Evolutionary conservation across 208 protist species (phyloP).

Genomic region (Trypanosoma brucei): DNA sequence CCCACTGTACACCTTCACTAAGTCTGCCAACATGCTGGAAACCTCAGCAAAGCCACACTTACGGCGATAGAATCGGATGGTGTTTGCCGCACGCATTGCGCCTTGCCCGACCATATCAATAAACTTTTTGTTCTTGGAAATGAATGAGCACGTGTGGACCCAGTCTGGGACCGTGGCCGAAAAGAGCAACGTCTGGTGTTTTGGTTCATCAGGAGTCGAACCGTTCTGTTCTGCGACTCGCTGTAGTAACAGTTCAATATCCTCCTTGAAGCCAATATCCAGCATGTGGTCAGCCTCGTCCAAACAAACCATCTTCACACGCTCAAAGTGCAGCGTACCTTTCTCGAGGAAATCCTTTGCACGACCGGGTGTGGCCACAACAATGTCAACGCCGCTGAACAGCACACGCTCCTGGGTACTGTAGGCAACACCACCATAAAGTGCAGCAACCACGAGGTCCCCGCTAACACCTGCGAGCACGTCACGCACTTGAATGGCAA

Average conservation of each 20-base stretch:
- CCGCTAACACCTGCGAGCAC: conserved; percentile 75
- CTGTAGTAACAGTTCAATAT: conserved; percentile 94
- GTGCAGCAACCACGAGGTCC: conserved; percentile 90
- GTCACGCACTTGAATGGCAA: conserved; percentile 98
- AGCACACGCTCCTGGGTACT: conserved; percentile 89
- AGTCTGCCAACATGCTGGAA: conserved; percentile 88
- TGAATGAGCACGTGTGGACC: conserved; percentile 82
- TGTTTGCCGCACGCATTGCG: conserved; percentile 91
- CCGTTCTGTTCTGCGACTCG: conserved; percentile 88
- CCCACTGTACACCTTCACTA: conserved; percentile 88
- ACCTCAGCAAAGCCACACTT: conserved; percentile 91
- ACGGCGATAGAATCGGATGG: conserved; percentile 81
- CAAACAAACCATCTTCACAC: conserved; percentile 92
- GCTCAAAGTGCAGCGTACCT: conserved; percentile 89
- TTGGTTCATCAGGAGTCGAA: conserved; percentile 77
- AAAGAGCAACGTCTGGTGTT: conserved; percentile 92
- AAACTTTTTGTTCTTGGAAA: conserved; percentile 86
- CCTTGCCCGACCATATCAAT: conserved; percentile 93
- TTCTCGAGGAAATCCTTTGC: conserved; percentile 98
- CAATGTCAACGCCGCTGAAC: conserved; percentile 96
- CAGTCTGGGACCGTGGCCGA: conserved; percentile 92
- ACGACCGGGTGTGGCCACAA: conserved; percentile 98
- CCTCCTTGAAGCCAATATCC: conserved; percentile 97
- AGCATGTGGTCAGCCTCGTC: conserved; percentile 99
- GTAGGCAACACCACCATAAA: conserved; percentile 94